Conservation (phyloP, 2,329 filamentous ascomycete genomes). For the Claviceps sp. region DNA sequence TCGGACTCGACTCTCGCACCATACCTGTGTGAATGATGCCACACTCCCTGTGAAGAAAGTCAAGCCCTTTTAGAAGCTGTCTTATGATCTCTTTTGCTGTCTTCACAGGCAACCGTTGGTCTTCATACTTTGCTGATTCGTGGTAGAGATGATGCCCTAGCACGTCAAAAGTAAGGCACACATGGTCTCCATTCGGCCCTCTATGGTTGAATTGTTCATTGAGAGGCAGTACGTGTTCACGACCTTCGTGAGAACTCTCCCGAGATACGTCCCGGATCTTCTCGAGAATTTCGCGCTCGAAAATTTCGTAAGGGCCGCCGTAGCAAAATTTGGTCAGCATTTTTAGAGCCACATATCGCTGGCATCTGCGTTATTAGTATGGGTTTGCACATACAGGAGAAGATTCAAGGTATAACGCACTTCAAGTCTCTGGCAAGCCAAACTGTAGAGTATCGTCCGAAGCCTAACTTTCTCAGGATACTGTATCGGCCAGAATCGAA, state of each 20-base stretch:
- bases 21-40: no score
- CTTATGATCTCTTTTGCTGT: not conserved
- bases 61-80: no score
- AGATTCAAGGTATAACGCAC: slow-evolving; percentile 3
- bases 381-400: no score
- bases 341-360: slow-evolving; percentile 16
- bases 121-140: not conserved
- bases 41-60: not conserved
- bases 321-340: slow-evolving; percentile 12
- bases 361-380: not conserved
- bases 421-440: slow-evolving; percentile 12
- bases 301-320: not conserved
- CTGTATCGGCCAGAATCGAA: slow-evolving; percentile 7
- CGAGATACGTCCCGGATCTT: no score
- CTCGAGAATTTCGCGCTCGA: no score
- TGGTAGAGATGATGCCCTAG: slow-evolving; percentile 11
- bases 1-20: no score
- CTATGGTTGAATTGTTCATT: slow-evolving; percentile 15
- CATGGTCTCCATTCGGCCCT: slow-evolving; percentile 18
- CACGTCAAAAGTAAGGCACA: slow-evolving; percentile 18
- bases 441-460: slow-evolving; percentile 13
- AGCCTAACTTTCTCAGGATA: slow-evolving; percentile 14
- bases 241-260: no score
- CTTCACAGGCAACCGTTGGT: not conserved
- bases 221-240: slow-evolving; percentile 8